These are phyloP conservation scores for Podospora tetraspora DNA, from an alignment of 495 filamentous ascomycete genomes.

Conservation along the genomic window DNA sequence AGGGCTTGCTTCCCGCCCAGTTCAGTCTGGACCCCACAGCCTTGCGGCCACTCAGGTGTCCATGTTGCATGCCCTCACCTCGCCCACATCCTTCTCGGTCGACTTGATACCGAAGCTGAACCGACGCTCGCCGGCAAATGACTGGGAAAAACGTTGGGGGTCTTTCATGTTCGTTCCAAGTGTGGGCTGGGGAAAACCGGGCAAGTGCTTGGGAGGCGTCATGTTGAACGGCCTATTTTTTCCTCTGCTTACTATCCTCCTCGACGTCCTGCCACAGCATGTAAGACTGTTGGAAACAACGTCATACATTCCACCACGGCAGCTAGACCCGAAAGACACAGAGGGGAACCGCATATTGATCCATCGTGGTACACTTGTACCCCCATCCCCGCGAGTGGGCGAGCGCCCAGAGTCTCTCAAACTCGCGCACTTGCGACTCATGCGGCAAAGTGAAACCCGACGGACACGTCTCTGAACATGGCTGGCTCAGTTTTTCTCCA, in stretches of 20 bases:
- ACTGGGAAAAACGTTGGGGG: not conserved
- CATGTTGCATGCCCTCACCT: not conserved
- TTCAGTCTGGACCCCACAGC: not conserved
- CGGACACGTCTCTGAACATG: conserved; percentile 28
- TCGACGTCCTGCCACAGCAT: not conserved
- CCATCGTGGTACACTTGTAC: not conserved
- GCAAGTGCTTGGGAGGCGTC: not conserved
- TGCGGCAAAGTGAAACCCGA: conserved; percentile 31
- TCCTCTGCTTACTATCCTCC: not conserved
- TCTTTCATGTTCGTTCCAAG: not conserved
- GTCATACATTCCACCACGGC: not conserved
- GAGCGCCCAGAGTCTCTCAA: not conserved
- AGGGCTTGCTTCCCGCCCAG: not conserved
- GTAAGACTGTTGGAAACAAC: not conserved
- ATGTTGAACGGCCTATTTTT: not conserved
- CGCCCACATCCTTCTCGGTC: not conserved
- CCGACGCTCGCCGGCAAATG: not conserved
- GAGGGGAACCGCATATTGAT: not conserved
- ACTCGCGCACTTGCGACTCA: conserved; percentile 1
- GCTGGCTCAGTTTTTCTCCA: conserved; percentile 30
- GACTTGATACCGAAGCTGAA: not conserved
- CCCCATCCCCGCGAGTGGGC: not conserved
- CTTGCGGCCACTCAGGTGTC: not conserved
- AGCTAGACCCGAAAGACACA: not conserved
- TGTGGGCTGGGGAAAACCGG: not conserved